Conservation (phyloP, 495 filamentous ascomycete species). For the Physcia stellaris region DNA sequence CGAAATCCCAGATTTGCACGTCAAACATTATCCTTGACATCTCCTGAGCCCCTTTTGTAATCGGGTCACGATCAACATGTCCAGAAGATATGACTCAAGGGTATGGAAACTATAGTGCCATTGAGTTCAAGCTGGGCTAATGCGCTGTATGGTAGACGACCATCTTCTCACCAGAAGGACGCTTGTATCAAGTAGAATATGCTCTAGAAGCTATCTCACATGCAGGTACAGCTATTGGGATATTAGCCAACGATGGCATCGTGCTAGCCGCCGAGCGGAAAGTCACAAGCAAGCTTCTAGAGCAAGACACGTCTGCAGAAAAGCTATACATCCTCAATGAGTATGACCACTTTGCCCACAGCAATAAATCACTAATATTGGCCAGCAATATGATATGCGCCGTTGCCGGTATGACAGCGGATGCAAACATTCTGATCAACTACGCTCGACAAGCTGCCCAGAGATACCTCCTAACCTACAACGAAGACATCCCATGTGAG, state of each 20-base stretch:
- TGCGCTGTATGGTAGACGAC: constrained; percentile 63
- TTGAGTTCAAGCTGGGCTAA: constrained; percentile 10
- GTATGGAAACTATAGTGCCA: constrained; percentile 36
- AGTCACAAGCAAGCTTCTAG: constrained; percentile 96
- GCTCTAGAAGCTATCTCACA: constrained; percentile 97
- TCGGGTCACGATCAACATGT: constrained; percentile 70
- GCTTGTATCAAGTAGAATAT: constrained; percentile 98
- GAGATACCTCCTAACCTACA: constrained; percentile 95
- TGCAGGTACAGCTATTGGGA: constrained; percentile 89
- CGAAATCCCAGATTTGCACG: too few relatives aligned
- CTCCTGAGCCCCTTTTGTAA: background rate
- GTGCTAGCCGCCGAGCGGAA: constrained; percentile 98
- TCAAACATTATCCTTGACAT: too few relatives aligned
- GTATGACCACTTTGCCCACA: constrained; percentile 41
- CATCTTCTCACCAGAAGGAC: constrained; percentile 98
- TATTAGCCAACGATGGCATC: constrained; percentile 95
- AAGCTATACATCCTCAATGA: constrained; percentile 99
- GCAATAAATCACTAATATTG: constrained; percentile 7
- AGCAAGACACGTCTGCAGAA: constrained; percentile 98
- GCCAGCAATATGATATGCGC: constrained; percentile 98
- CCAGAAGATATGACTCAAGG: constrained; percentile 94
- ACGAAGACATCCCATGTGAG: constrained; percentile 98
- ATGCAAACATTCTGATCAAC: constrained; percentile 99
- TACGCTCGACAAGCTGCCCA: constrained; percentile 94
- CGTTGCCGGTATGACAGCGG: constrained; percentile 96